phyloP scores from a whole-genome alignment of 345 rosid species.

The Hirschfeldia incana region DNA sequence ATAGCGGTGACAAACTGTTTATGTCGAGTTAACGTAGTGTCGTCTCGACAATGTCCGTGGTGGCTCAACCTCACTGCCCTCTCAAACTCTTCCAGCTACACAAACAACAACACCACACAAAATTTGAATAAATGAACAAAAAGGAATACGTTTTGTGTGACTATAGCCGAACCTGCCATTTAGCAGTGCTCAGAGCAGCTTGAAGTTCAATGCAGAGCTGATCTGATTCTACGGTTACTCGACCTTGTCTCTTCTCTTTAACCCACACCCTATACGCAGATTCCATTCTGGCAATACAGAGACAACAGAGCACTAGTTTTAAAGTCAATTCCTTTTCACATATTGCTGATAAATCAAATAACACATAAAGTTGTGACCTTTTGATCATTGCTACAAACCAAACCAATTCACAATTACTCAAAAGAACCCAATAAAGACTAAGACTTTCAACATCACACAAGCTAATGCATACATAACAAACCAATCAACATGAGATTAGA shows the following conservation, averaged over 20 bases:
- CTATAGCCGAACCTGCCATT: constrained; percentile 70
- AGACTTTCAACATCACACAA: background rate
- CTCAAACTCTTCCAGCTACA: constrained; percentile 77
- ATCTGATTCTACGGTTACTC: constrained; percentile 41
- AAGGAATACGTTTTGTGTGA: background rate
- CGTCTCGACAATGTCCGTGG: constrained; percentile 48
- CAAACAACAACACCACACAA: background rate
- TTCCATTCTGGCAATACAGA: constrained; percentile 64
- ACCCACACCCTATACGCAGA: constrained; percentile 74
- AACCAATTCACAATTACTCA: background rate
- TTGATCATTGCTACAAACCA: constrained; percentile 4
- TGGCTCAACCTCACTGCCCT: constrained; percentile 68
- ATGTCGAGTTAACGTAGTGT: constrained; percentile 61
- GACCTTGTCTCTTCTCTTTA: constrained; percentile 55
- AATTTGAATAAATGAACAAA: background rate
- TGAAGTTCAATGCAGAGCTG: constrained; percentile 71
- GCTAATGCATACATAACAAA: background rate
- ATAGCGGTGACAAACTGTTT: constrained; percentile 73
- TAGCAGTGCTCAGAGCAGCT: constrained; percentile 80
- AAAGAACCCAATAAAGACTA: background rate
- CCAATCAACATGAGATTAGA: background rate
- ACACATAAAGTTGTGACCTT: background rate
- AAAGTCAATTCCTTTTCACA: constrained; percentile 5
- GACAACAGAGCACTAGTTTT: background rate
- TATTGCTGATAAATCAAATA: background rate